These are phyloP conservation scores for Clohesyomyces aquaticus DNA, from an alignment of 495 filamentous ascomycete species.

Conservation along the genomic window DNA sequence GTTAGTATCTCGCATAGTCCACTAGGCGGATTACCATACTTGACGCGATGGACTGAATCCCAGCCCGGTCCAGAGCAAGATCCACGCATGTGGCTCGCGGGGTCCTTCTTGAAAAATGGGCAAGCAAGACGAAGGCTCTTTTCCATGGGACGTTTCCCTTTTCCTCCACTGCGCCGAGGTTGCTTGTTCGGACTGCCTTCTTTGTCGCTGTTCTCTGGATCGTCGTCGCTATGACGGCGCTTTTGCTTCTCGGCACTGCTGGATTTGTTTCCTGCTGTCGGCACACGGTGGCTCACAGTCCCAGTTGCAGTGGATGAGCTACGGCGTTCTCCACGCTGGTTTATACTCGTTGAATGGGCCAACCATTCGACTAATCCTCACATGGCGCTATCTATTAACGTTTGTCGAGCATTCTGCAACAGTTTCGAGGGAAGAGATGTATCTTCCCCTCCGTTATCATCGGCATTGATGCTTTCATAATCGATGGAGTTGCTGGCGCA, in stretches of 20 bases:
- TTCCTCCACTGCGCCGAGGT: not conserved
- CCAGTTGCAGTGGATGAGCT: not conserved
- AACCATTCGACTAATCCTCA: not conserved
- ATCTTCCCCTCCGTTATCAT: not conserved
- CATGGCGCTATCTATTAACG: not conserved
- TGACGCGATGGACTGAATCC: constrained; percentile 1
- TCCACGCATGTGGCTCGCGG: not conserved
- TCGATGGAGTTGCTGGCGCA: too few relatives aligned
- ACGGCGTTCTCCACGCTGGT: not conserved
- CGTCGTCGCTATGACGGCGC: not conserved
- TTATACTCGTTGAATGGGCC: not conserved
- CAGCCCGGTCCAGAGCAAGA: constrained; percentile 7
- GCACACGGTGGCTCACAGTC: not conserved
- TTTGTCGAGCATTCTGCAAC: not conserved
- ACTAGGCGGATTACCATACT: too few relatives aligned
- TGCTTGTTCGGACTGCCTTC: not conserved
- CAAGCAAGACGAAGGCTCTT: not conserved
- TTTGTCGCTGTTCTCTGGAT: not conserved
- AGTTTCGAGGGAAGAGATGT: not conserved
- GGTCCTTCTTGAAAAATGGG: constrained; percentile 5
- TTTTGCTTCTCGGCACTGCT: not conserved
- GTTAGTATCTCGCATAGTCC: too few relatives aligned
- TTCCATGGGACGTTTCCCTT: not conserved
- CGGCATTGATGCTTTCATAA: not conserved
- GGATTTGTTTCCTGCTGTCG: not conserved